A percentile compares a stretch with the other conserved stretches of the same genome.
Evolutionary conservation across 2,329 filamentous ascomycete genomes (phyloP).

Genomic region (Xylariales sp.): DNA sequence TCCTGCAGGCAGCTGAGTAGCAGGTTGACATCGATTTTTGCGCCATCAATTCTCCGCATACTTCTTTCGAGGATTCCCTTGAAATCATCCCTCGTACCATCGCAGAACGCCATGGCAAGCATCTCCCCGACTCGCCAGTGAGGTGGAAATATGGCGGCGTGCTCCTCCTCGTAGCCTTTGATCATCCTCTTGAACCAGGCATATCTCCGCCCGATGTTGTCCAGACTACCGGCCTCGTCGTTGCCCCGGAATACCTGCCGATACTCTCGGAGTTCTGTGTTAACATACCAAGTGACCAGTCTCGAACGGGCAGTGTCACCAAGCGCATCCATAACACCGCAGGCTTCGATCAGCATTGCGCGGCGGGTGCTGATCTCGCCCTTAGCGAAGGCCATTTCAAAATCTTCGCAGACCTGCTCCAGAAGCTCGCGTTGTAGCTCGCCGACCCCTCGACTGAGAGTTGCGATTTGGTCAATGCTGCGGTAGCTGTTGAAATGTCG

Average conservation of each 20-base stretch:
- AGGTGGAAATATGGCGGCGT: constrained; percentile 79
- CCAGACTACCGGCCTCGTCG: constrained; percentile 90
- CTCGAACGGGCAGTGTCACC: constrained; percentile 80
- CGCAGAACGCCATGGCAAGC: constrained; percentile 87
- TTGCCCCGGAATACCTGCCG: constrained; percentile 93
- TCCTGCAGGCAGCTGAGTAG: constrained; percentile 87
- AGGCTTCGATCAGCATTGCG: constrained; percentile 76
- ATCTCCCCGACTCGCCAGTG: constrained; percentile 89
- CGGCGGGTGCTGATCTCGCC: constrained; percentile 70
- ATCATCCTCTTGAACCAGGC: constrained; percentile 96
- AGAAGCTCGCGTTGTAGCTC: constrained; percentile 89
- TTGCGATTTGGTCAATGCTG: constrained; percentile 96
- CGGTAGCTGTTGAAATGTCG: constrained; percentile 97
- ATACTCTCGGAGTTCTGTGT: constrained; percentile 93
- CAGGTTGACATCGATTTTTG: constrained; percentile 83
- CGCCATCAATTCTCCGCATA: constrained; percentile 72
- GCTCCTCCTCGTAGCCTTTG: constrained; percentile 93
- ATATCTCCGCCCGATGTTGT: constrained; percentile 93
- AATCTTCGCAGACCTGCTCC: constrained; percentile 98
- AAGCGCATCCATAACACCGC: constrained; percentile 89
- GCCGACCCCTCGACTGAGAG: constrained; percentile 84
- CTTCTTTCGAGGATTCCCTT: constrained; percentile 86
- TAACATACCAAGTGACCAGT: constrained; percentile 94
- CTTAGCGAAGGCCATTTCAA: constrained; percentile 91
- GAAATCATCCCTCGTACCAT: constrained; percentile 93